Evolutionary conservation across 2,329 filamentous ascomycete species (phyloP), one percentile per base, ranked within the genome.

Genomic region (Polytolypa hystricis): DNA sequence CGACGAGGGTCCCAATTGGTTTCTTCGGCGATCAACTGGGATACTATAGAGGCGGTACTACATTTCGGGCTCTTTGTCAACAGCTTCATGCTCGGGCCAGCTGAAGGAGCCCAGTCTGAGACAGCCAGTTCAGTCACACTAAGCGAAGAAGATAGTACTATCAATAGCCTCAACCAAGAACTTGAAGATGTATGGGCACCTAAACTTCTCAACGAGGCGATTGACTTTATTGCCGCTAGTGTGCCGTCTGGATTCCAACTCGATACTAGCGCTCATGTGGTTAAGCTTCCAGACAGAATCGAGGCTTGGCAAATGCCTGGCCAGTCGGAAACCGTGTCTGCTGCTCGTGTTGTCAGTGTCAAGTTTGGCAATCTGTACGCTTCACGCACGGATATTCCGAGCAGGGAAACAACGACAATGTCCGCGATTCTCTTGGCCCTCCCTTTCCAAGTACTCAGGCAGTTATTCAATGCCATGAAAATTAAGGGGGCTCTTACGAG

Each of bases 371-470:
- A 39, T 5, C 34, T 47, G 3, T 36, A 36, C 1, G 41, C 45
- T 17, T 25, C 38, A 12, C 33, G 46, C 11, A 42, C 42, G 5
- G 36, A 33, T 2, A 42, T 39, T 9, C 45, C 47, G 4, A 44
- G 38, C 19, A 32, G 19, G 4, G 47, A 50, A 9, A 40, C 43
- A 15, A 39, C 38, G 2, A 36, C 48, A 5, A 29, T 46, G 6
- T 58, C 56, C 0, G 50, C 47, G 1, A 41, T 57, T 15, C 31
- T 60, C 16, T 31, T 58, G 4, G 37, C 47, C 5, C 39, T 60
- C 5, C 52, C 54, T 2, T 57, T 47, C 33, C 9, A 30, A n/a
- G 30, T 46, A 2, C 42, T 59, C 9, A 36, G 37, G 11, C 35
- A 47, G 5, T 16, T 43, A 0, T 48, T 58, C 8, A 38, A 23